phyloP scores from a whole-genome alignment of 805 yeast genomes.

The Myxozyma monticola region DNA sequence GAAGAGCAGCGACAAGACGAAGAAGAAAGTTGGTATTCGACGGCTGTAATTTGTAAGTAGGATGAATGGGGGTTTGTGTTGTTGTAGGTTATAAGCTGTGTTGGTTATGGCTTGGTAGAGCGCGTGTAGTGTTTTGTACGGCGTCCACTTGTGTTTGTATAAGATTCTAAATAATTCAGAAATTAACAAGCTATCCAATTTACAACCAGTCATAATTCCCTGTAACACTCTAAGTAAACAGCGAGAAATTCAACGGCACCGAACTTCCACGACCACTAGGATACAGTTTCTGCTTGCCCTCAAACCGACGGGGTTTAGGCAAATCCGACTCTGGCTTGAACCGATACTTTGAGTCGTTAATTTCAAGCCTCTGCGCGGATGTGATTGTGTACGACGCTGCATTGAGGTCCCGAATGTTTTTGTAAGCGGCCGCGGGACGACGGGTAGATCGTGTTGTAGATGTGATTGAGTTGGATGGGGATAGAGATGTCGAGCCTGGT shows the following conservation, averaged over 20 bases:
- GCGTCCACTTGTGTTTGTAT: too few relatives aligned
- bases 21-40: conserved; percentile 24
- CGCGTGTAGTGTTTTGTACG: too few relatives aligned
- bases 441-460: conserved; percentile 2
- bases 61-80: too few relatives aligned
- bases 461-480: conserved; percentile 13
- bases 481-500: conserved; percentile 1
- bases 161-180: too few relatives aligned
- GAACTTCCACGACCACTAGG: conserved; percentile 96
- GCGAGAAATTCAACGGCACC: conserved; percentile 71
- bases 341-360: conserved; percentile 73
- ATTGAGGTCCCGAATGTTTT: conserved; percentile 58
- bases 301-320: conserved; percentile 85
- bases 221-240: conserved; percentile 37
- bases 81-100: too few relatives aligned
- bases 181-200: too few relatives aligned
- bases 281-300: conserved; percentile 71
- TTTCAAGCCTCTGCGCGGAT: conserved; percentile 42
- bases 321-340: conserved; percentile 67
- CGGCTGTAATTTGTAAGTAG: conserved; percentile 19
- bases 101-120: too few relatives aligned
- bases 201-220: too few relatives aligned
- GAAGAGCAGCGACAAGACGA: conserved; percentile 5
- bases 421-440: conserved; percentile 29
- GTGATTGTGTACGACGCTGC: conserved; percentile 64